Evolutionary conservation across 1,139 yeast genomes (phyloP).

Genomic region (Chernovozyma aurita): DNA sequence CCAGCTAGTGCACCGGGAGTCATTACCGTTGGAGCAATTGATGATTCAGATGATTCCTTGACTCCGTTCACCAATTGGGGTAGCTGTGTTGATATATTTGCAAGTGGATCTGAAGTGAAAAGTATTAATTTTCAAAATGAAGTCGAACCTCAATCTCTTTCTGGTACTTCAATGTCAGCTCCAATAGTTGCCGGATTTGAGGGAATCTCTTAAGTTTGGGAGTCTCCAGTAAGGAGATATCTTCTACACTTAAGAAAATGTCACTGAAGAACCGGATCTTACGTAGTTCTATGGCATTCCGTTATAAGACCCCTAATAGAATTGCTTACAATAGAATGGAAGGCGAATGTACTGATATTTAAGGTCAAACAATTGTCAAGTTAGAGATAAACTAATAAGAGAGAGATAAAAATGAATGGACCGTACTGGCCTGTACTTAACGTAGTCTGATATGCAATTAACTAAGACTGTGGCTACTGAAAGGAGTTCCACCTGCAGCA

Average conservation of each 20-base stretch:
- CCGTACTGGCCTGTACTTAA: no score
- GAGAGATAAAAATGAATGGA: not conserved
- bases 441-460: no score
- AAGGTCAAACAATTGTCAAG: no score
- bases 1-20: constrained; percentile 75
- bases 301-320: constrained; percentile 32
- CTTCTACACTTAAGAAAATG: constrained; percentile 31
- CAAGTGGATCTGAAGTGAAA: constrained; percentile 68
- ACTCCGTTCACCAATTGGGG: constrained; percentile 89
- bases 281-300: constrained; percentile 23
- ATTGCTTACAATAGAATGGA: constrained; percentile 33
- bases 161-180: constrained; percentile 89
- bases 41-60: constrained; percentile 61
- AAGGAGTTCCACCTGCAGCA: no score
- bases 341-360: constrained; percentile 5
- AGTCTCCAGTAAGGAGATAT: constrained; percentile 36
- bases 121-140: constrained; percentile 34
- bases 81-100: constrained; percentile 75
- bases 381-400: no score
- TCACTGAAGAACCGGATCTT: constrained; percentile 36
- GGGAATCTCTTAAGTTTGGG: constrained; percentile 65
- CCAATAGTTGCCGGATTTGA: constrained; percentile 74
- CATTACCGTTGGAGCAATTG: constrained; percentile 83
- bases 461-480: no score
- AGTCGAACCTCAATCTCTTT: constrained; percentile 37